Conservation (phyloP, 1,139 yeast genomes). For the Yamadazyma spencermartinsiae region DNA sequence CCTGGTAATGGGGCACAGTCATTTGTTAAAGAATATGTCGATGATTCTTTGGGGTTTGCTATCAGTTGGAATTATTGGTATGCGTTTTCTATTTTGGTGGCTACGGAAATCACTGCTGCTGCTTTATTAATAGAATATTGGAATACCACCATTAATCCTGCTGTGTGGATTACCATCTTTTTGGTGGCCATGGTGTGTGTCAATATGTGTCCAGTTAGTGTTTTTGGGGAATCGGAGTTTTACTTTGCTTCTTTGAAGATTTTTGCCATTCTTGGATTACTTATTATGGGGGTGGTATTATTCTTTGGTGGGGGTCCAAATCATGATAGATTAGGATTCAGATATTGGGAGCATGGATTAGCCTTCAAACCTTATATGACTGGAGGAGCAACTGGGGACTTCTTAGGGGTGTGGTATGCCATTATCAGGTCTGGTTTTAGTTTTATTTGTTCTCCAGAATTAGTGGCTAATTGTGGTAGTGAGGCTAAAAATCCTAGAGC, state of each 20-base stretch:
- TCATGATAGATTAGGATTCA: conserved; percentile 59
- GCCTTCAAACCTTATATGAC: conserved; percentile 50
- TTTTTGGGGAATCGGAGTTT: conserved; percentile 67
- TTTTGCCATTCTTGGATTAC: conserved; percentile 37
- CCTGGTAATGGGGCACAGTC: conserved; percentile 47
- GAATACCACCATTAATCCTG: conserved; percentile 50
- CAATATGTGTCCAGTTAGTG: conserved; percentile 47
- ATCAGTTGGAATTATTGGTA: conserved; percentile 51
- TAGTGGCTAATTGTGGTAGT: conserved; percentile 40
- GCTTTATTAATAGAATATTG: conserved; percentile 56
- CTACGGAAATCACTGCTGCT: conserved; percentile 55
- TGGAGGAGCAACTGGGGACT: conserved; percentile 60
- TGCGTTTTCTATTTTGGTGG: conserved; percentile 49
- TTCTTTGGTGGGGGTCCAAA: conserved; percentile 57
- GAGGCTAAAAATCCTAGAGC: conserved; percentile 48
- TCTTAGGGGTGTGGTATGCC: conserved; percentile 42
- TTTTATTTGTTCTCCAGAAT: conserved; percentile 42
- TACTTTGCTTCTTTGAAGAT: conserved; percentile 62
- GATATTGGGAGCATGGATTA: conserved; percentile 64
- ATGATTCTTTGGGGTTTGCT: conserved; percentile 45
- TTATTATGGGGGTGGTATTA: conserved; percentile 43
- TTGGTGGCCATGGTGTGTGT: conserved; percentile 37
- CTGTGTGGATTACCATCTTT: conserved; percentile 57
- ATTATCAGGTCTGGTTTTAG: conserved; percentile 42
- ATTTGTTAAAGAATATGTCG: conserved; percentile 37